Conservation (phyloP, 2,329 filamentous ascomycete genomes). For the Verticillium nonalfalfae region DNA sequence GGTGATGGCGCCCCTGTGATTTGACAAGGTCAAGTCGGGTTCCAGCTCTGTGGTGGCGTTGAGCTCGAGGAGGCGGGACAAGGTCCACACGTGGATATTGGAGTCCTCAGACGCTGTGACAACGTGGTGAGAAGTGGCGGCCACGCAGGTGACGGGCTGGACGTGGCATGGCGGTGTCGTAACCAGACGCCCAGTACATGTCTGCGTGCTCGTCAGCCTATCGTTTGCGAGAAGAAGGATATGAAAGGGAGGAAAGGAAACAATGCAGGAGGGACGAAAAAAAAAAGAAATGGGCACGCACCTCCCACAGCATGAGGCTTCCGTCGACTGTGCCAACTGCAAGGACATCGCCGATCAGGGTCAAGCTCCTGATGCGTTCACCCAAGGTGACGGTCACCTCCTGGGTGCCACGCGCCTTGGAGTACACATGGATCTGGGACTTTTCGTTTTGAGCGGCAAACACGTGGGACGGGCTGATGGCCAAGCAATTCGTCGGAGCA, state of each 20-base stretch:
- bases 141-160: constrained; percentile 72
- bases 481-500: constrained; percentile 70
- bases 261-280: constrained; percentile 1
- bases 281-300: constrained; percentile 30
- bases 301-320: constrained; percentile 88
- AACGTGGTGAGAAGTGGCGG: constrained; percentile 64
- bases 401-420: constrained; percentile 73
- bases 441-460: constrained; percentile 91
- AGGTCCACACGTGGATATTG: constrained; percentile 87
- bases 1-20: constrained; percentile 70
- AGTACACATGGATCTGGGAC: constrained; percentile 90
- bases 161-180: constrained; percentile 74
- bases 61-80: constrained; percentile 64
- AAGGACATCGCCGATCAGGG: constrained; percentile 66
- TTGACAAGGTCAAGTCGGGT: constrained; percentile 70
- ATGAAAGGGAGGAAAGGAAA: background rate
- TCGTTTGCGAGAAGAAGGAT: background rate
- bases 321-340: constrained; percentile 80
- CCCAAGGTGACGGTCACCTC: constrained; percentile 85
- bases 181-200: constrained; percentile 68
- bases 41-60: constrained; percentile 51
- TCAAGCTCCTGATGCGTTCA: constrained; percentile 75
- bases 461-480: constrained; percentile 73
- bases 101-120: constrained; percentile 80
- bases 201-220: constrained; percentile 34